Evolutionary conservation across 805 yeast species (phyloP), one percentile per base, ranked within the genome.

Genomic region (Teunomyces pallodes): DNA sequence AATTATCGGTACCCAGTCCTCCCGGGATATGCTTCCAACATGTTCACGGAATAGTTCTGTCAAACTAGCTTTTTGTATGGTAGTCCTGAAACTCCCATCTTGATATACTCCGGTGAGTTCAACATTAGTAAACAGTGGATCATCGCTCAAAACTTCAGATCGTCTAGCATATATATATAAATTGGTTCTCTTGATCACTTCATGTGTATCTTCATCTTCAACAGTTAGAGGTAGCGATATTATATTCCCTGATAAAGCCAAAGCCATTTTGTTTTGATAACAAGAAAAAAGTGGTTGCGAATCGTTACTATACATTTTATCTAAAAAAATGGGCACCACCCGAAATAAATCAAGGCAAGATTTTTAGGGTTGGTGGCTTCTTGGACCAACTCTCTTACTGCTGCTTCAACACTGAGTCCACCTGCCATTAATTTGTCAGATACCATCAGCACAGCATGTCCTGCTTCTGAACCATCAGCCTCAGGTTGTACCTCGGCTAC

Each of bases 331-430:
- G 94, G 90, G 36, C 87, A 75, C 97, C 95, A 86, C 2, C 97
- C 97, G 60, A 82, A 75, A 61, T 82, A 94, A 4, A 94, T 81
- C 24, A 84, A 64, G 0, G 94, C 86, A 42, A 94, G 68, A 55
- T 90, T 89, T 4, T 74, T 67, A 4, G 76, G 72, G 59, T 82
- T 84, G 0, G 83, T 75, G 0, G 99, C 97, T 49, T 86, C 87
- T 39, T 81, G 82, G 5, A 91, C 82, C 53, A 92, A 69, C 58
- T 87, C 94, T 47, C 92, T 77, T 2, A 92, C 92, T 0, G 82
- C 81, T 0, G 97, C 96, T 56, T 90, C 97, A 6, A 81, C 80
- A 59, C 90, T 89, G 43, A 94, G 70, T 0, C 84, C 87, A 31
- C 76, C 76, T 0, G 87, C 86, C 16, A 61, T 60, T 39, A 92